Conservation (phyloP, 2,329 filamentous ascomycete genomes). For the Pestalotiopsis sp. region DNA sequence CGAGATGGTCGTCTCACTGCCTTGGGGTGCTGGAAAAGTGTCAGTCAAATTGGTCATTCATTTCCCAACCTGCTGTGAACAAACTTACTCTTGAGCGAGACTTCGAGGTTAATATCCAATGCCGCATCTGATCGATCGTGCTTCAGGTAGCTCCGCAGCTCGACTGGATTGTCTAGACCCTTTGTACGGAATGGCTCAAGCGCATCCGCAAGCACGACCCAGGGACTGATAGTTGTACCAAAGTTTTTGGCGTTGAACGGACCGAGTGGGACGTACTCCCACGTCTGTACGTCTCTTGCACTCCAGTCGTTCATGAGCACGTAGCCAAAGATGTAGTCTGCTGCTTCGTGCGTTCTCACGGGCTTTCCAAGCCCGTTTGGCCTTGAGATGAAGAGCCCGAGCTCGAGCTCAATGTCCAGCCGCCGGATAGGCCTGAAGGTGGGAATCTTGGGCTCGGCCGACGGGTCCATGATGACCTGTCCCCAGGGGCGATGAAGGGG, state of each 20-base stretch:
- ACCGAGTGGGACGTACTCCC: constrained; percentile 83
- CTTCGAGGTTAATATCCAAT: constrained; percentile 70
- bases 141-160: constrained; percentile 51
- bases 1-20: constrained; percentile 58
- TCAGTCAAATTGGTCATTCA: neutral
- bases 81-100: constrained; percentile 62
- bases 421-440: constrained; percentile 65
- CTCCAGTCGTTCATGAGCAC: constrained; percentile 90
- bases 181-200: constrained; percentile 57
- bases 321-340: constrained; percentile 75
- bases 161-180: constrained; percentile 34
- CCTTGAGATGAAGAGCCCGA: constrained; percentile 73
- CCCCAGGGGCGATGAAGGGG: constrained; percentile 73
- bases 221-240: constrained; percentile 74
- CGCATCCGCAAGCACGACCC: constrained; percentile 78
- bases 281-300: constrained; percentile 78
- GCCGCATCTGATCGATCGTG: constrained; percentile 61
- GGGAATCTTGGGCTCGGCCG: constrained; percentile 53
- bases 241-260: constrained; percentile 88
- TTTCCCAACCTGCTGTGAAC: constrained; percentile 5
- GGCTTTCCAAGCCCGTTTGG: constrained; percentile 67
- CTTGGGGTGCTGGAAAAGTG: constrained; percentile 39
- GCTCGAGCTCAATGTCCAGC: constrained; percentile 79
- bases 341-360: constrained; percentile 66
- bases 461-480: constrained; percentile 66